Evolutionary conservation across 371 early-diverging fungal species (phyloP).

Genomic region (Mortierella sp.): DNA sequence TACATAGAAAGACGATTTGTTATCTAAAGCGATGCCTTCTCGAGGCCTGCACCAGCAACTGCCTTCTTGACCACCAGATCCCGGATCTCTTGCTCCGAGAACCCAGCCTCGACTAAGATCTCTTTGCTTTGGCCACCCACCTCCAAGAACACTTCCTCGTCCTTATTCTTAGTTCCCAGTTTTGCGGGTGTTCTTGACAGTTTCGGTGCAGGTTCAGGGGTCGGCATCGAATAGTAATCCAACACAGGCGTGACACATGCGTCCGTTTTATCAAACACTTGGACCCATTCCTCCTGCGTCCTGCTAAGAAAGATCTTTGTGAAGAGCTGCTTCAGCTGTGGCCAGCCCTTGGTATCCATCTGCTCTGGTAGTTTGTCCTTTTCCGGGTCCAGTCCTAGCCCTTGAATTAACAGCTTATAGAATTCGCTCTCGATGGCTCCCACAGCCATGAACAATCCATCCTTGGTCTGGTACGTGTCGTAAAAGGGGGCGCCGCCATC

Average conservation of each 20-base stretch:
- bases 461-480: conserved; percentile 77
- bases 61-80: conserved; percentile 44
- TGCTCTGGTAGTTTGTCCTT: conserved; percentile 61
- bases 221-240: conserved; percentile 59
- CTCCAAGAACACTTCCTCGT: conserved; percentile 54
- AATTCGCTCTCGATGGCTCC: conserved; percentile 82
- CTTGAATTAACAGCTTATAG: conserved; percentile 67
- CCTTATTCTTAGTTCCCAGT: conserved; percentile 7
- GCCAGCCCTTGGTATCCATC: conserved; percentile 66
- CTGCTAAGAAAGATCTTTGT: conserved; percentile 63
- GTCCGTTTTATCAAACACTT: conserved; percentile 74
- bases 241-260: conserved; percentile 83
- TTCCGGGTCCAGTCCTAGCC: conserved; percentile 59
- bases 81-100: conserved; percentile 55
- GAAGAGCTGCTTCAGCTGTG: conserved; percentile 63
- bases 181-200: conserved; percentile 70
- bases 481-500: conserved; percentile 83
- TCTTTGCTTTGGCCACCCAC: conserved; percentile 67
- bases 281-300: conserved; percentile 75
- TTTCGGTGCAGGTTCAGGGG: conserved; percentile 70
- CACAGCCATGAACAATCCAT: conserved; percentile 76
- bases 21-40: conserved; percentile 39
- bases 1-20: too few species aligned
- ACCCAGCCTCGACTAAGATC: conserved; percentile 67
- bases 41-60: conserved; percentile 41